These are phyloP conservation scores for Paramecium pentaurelia DNA, from an alignment of 73 alveolate species.

Conservation along the genomic window DNA sequence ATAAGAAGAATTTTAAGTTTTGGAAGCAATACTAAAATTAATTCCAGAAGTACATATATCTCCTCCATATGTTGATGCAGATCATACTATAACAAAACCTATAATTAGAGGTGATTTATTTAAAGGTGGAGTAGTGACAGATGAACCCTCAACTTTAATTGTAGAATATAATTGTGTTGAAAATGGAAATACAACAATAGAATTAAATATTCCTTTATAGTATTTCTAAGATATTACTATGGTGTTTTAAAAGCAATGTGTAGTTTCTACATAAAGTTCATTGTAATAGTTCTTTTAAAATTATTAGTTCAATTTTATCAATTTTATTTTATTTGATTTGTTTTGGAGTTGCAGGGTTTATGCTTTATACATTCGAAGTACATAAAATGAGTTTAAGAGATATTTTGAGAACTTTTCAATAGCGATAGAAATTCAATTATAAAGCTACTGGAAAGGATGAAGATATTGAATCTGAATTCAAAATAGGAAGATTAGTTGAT, in stretches of 20 bases:
- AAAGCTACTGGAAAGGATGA: neutral
- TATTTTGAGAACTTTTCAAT: neutral
- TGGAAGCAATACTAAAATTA: neutral
- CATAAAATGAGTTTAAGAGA: neutral
- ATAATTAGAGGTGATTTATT: neutral
- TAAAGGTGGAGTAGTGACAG: constrained; percentile 33
- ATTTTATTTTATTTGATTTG: neutral
- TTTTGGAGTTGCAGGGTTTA: neutral
- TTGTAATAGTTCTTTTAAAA: neutral
- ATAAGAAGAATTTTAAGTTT: constrained; percentile 9
- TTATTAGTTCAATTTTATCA: neutral
- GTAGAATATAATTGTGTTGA: constrained; percentile 6
- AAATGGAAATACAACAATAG: constrained; percentile 12
- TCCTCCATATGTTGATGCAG: constrained; percentile 33
- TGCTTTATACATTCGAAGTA: neutral
- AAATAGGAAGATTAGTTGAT: constrained; percentile 25
- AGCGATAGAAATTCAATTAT: neutral
- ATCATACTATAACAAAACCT: constrained; percentile 2
- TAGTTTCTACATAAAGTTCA: neutral
- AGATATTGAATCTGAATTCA: constrained; percentile 27
- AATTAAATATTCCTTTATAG: neutral
- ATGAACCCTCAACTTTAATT: constrained; percentile 3
- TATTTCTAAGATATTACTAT: neutral
- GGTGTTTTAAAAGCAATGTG: constrained; percentile 36
- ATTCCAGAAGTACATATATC: constrained; percentile 11